Conservation (phyloP, 2,329 filamentous ascomycete genomes). For the Cladosporium cucumerinum region DNA sequence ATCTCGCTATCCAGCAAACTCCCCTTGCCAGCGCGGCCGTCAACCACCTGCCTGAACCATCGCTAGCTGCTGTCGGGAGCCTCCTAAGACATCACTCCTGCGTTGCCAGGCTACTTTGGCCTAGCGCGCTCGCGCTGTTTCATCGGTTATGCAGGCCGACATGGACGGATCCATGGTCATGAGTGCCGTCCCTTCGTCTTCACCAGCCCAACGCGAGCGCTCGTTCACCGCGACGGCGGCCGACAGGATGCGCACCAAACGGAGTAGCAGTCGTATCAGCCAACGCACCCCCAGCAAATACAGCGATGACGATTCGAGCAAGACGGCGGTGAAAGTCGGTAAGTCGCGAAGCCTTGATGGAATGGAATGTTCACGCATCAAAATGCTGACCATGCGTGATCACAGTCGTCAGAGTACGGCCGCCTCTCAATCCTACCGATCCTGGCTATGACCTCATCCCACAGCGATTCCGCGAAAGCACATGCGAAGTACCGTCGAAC, state of each 20-base stretch:
- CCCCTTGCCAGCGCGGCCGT: neutral
- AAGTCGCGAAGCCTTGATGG: conserved; percentile 26
- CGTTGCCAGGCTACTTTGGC: conserved; percentile 13
- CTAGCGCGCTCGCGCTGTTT: conserved; percentile 12
- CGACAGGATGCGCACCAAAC: conserved; percentile 21
- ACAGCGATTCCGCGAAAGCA: conserved; percentile 88
- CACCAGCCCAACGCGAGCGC: neutral
- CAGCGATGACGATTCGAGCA: conserved; percentile 76
- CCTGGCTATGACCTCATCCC: conserved; percentile 94
- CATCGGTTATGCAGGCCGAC: conserved; percentile 12
- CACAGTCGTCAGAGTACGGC: conserved; percentile 86
- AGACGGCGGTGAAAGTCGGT: conserved; percentile 94
- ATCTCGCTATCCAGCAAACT: neutral
- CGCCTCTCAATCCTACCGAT: conserved; percentile 76
- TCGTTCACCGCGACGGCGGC: conserved; percentile 10
- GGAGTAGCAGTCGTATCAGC: conserved; percentile 79
- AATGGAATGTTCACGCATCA: neutral
- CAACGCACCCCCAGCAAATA: conserved; percentile 66
- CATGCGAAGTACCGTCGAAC: conserved; percentile 82
- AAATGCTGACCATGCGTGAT: conserved; percentile 20
- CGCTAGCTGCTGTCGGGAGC: neutral
- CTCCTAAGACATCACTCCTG: conserved; percentile 2
- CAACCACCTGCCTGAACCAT: neutral
- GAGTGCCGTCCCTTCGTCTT: neutral
- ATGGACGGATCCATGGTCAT: conserved; percentile 6